Base-by-base conservation (phyloP, 306 rosid species). In the Castanea sativa region DNA sequence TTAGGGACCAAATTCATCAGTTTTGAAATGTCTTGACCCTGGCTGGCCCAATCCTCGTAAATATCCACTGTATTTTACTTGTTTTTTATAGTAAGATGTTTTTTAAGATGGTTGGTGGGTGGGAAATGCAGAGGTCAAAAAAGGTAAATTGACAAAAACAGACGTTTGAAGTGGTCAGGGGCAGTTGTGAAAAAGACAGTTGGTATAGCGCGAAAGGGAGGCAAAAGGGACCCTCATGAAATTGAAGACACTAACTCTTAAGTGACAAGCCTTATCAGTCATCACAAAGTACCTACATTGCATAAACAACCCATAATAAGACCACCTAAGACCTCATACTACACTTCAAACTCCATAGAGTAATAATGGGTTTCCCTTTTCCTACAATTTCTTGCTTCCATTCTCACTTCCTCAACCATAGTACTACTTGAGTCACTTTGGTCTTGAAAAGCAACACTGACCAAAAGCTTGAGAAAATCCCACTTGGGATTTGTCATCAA, bases 121-220 rank as follows among this genome's bases (percentile, higher is more conserved):
- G 11, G 49, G 21, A 65, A 65, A 41, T 30, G 1, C 18, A 7
- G 43, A 73, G 79, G 80, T 64, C 53, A 79, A 14, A 55, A 45
- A 19, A 45, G 84, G 84, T 86, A 73, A 75, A 57, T 73, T 65
- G 56, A 53, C 57, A 60, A 23, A 73, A 77, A 74, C 80, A 27
- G 63, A 76, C 59, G 73, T 81, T 78, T 65, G 86, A 84, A 81
- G 78, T 59, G 75, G 82, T 84, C 90, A 57, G 78, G 71, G 78
- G 84, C 79, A 32, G 85, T 74, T 76, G 77, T 77, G 61, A 69
- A 57, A 74, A 41, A 74, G 85, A 74, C 79, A 38, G 79, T 75
- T 5, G 79, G 76, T 57, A 49, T 49, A 60, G 60, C 72, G 85
- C 21, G 67, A 80, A 56, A 76, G 32, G 78, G 86, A 29, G 86